Conservation (phyloP, 2,329 filamentous ascomycete genomes). For the Penicillium sp. region DNA sequence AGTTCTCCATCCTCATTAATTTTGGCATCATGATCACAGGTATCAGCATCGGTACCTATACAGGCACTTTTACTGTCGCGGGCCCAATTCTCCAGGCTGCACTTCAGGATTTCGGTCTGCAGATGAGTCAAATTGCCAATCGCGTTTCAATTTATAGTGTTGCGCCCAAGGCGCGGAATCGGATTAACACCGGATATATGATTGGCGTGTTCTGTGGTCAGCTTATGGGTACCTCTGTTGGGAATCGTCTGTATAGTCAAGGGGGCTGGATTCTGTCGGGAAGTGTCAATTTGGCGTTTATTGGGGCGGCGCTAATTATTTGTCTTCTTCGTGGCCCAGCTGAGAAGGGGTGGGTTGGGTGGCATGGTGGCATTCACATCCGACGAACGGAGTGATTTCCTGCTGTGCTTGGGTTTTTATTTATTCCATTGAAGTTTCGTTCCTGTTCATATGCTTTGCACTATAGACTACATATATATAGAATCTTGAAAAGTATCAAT, state of each 20-base stretch:
- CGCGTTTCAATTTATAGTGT: constrained; percentile 68
- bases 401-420: not conserved
- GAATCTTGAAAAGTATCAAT: not conserved
- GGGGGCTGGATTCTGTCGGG: constrained; percentile 60
- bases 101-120: constrained; percentile 68
- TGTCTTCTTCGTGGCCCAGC: constrained; percentile 55
- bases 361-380: constrained; percentile 58
- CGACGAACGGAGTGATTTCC: constrained; percentile 10
- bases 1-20: constrained; percentile 66
- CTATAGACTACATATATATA: not conserved
- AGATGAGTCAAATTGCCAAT: constrained; percentile 69
- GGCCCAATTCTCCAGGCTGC: constrained; percentile 73
- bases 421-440: not conserved
- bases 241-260: constrained; percentile 56
- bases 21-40: constrained; percentile 60
- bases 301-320: constrained; percentile 50
- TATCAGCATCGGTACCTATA: constrained; percentile 67
- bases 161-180: constrained; percentile 68
- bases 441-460: not conserved
- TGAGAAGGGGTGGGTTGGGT: constrained; percentile 61
- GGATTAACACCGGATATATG: constrained; percentile 83
- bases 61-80: constrained; percentile 63
- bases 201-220: constrained; percentile 72
- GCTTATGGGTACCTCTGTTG: constrained; percentile 65
- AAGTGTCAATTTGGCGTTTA: constrained; percentile 57